Conservation (phyloP, 257 asterid species). For the Lithospermum erythrorhizon region DNA sequence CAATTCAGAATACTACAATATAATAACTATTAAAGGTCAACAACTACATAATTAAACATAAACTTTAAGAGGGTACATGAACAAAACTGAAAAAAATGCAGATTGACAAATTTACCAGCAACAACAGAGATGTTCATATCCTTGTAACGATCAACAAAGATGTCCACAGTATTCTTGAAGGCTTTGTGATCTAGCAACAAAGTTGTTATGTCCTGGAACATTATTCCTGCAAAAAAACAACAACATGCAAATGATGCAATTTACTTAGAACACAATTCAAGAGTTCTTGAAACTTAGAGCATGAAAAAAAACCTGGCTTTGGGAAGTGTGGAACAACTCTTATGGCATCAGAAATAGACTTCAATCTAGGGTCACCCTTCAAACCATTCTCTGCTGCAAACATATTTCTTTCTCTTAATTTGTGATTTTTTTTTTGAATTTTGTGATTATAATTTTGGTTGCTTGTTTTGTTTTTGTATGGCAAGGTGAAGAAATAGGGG, state of each 20-base stretch:
- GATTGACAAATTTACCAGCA: conserved; percentile 43
- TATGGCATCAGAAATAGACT: conserved; percentile 57
- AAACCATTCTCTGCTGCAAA: conserved; percentile 81
- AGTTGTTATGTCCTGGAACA: conserved; percentile 83
- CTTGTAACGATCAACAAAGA: conserved; percentile 73
- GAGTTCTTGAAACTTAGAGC: not conserved
- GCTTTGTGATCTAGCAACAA: conserved; percentile 63
- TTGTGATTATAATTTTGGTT: not conserved
- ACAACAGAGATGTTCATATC: conserved; percentile 74
- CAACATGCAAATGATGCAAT: not conserved
- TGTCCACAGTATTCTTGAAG: conserved; percentile 66
- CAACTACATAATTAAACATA: not conserved
- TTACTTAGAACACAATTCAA: not conserved
- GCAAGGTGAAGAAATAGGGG: not conserved
- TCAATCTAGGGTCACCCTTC: conserved; percentile 62
- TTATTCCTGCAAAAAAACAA: conserved; percentile 41
- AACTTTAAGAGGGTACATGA: not conserved
- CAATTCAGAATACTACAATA: not conserved
- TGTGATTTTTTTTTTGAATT: too few relatives aligned
- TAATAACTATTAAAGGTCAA: not conserved
- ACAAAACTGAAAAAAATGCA: conserved; percentile 8
- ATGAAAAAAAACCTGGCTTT: conserved; percentile 50
- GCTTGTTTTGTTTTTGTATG: too few relatives aligned
- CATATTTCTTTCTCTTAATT: conserved; percentile 26
- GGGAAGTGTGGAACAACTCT: conserved; percentile 84